These are phyloP conservation scores for Polyporus tsugae DNA, from an alignment of 1,284 basidiomycete species.

Conservation along the genomic window DNA sequence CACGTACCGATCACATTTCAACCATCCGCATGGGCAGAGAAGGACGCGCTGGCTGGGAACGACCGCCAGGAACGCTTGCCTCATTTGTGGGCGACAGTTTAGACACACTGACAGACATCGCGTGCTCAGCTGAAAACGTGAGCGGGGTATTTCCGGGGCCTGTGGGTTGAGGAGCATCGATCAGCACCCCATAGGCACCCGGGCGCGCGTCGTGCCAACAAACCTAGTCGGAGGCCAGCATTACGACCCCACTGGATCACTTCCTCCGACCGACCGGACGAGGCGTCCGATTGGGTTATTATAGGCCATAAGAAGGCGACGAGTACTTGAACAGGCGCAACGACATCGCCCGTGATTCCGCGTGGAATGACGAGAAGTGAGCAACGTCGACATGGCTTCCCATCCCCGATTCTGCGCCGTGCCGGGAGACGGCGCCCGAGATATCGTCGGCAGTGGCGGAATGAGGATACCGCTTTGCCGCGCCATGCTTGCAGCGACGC, in stretches of 20 bases:
- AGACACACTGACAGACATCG: not conserved
- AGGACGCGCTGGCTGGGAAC: not conserved
- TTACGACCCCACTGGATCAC: not conserved
- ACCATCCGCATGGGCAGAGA: slow-evolving; percentile 1
- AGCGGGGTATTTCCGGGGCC: slow-evolving; percentile 18
- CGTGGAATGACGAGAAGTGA: slow-evolving; percentile 22
- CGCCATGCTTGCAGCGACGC: slow-evolving; percentile 4
- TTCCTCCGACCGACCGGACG: slow-evolving; percentile 26
- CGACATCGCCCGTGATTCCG: slow-evolving; percentile 15
- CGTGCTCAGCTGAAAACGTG: not conserved
- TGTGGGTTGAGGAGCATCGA: slow-evolving; percentile 8
- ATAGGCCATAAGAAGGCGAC: slow-evolving; percentile 22
- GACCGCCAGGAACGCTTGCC: slow-evolving; percentile 5
- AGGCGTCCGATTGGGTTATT: slow-evolving; percentile 24
- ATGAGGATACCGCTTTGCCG: slow-evolving; percentile 7
- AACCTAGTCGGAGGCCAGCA: slow-evolving; percentile 25
- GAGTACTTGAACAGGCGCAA: slow-evolving; percentile 15
- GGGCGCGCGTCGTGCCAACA: slow-evolving; percentile 18
- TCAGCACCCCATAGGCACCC: not conserved
- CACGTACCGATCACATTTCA: not conserved
- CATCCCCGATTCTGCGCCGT: slow-evolving; percentile 13
- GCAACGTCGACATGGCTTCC: slow-evolving; percentile 19
- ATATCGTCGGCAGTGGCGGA: slow-evolving; percentile 9
- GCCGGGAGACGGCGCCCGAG: slow-evolving; percentile 21
- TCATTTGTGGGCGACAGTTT: slow-evolving; percentile 5